Evolutionary conservation across 2,329 filamentous ascomycete genomes (phyloP).

Genomic region (Sarocladium brachiariae): DNA sequence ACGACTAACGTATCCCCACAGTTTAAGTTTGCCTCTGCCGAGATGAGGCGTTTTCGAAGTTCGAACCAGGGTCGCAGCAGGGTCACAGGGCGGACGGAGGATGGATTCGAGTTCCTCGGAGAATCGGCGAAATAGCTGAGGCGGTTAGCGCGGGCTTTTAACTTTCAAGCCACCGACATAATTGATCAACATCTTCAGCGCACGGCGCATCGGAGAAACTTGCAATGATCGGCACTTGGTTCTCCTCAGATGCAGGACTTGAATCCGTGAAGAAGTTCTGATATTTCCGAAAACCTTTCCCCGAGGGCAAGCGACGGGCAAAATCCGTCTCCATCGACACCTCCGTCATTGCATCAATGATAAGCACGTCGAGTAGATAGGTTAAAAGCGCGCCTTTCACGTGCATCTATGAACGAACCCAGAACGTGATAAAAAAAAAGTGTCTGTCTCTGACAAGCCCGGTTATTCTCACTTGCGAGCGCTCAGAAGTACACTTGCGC

Average conservation of each 20-base stretch:
- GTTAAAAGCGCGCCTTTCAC: slow-evolving; percentile 1
- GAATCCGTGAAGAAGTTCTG: background rate
- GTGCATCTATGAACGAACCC: background rate
- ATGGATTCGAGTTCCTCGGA: background rate
- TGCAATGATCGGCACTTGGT: too few species aligned
- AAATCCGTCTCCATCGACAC: background rate
- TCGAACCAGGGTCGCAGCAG: background rate
- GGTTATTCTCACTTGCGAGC: background rate
- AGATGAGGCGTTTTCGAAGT: background rate
- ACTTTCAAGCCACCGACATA: background rate
- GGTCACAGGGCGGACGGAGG: too few species aligned
- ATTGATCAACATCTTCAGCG: background rate
- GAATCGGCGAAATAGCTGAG: background rate
- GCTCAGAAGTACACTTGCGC: background rate
- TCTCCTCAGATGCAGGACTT: too few species aligned
- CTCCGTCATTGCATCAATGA: background rate
- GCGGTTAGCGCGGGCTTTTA: background rate
- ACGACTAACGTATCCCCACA: background rate
- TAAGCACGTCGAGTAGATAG: background rate
- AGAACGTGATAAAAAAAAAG: background rate
- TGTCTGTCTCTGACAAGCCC: background rate
- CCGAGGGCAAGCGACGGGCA: too few species aligned
- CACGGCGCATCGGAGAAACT: slow-evolving; percentile 7
- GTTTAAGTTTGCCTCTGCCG: background rate
- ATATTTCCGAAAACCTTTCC: too few species aligned